These are phyloP conservation scores for Conidiobolus incongruus DNA, from an alignment of 371 early-diverging fungal genomes.

Conservation along the genomic window DNA sequence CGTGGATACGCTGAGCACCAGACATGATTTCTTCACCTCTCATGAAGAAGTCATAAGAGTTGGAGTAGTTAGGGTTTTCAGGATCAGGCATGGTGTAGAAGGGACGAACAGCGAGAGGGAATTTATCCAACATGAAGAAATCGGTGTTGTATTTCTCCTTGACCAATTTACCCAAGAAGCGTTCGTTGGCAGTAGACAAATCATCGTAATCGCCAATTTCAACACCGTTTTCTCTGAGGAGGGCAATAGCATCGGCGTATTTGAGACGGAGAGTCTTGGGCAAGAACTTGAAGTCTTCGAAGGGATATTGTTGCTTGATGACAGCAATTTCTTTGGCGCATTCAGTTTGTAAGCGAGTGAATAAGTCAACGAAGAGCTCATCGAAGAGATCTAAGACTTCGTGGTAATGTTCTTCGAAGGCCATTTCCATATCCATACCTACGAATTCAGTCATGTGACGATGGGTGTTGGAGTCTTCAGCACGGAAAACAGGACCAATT, in stretches of 20 bases:
- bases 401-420: conserved; percentile 94
- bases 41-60: conserved; percentile 99
- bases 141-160: conserved; percentile 92
- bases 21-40: conserved; percentile 99
- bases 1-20: conserved; percentile 99
- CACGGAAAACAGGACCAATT: conserved; percentile 98
- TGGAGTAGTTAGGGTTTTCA: conserved; percentile 68
- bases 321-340: conserved; percentile 68
- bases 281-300: conserved; percentile 74
- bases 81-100: conserved; percentile 99
- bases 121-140: conserved; percentile 98
- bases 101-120: conserved; percentile 91
- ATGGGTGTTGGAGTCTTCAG: conserved; percentile 97
- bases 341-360: conserved; percentile 67
- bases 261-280: conserved; percentile 73
- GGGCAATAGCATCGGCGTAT: conserved; percentile 77
- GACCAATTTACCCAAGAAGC: conserved; percentile 80
- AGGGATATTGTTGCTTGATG: conserved; percentile 81
- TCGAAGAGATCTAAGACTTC: conserved; percentile 63
- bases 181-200: conserved; percentile 84
- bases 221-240: conserved; percentile 79
- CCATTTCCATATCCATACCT: conserved; percentile 99
- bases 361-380: conserved; percentile 63
- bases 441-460: conserved; percentile 99
- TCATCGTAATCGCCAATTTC: conserved; percentile 90